Percentiles rank a stretch among this genome's conserved stretches.
These are phyloP conservation scores for Ilyonectria destructans DNA, from an alignment of 2,329 filamentous ascomycete species.

Conservation along the genomic window DNA sequence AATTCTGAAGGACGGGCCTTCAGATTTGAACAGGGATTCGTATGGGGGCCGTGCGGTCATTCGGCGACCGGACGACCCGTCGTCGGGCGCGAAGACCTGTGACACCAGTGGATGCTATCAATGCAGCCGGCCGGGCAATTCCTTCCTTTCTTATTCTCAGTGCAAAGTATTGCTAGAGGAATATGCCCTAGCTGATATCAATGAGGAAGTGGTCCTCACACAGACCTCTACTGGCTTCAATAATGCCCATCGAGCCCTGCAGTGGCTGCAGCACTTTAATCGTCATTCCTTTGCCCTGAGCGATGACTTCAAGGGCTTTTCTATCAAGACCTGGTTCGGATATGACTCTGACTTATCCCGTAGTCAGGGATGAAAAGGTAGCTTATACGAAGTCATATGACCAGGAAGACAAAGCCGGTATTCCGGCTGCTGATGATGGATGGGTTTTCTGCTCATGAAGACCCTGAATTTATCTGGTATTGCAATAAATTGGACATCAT, in stretches of 20 bases:
- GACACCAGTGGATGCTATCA: constrained; percentile 16
- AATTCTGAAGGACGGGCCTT: too few relatives aligned
- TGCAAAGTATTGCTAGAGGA: constrained; percentile 7
- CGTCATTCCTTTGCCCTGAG: constrained; percentile 1
- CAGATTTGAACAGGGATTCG: too few relatives aligned
- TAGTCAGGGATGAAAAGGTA: neutral
- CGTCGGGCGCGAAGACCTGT: too few relatives aligned
- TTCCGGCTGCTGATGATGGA: too few relatives aligned
- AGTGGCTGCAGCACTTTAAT: constrained; percentile 15
- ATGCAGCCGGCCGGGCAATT: neutral
- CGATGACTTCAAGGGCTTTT: neutral
- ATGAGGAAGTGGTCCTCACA: constrained; percentile 1
- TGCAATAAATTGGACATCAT: too few relatives aligned
- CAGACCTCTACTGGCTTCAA: neutral
- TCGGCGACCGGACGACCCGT: too few relatives aligned
- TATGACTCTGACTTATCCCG: neutral
- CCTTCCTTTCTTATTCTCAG: constrained; percentile 13
- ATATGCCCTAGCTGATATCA: too few relatives aligned
- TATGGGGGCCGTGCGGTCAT: too few relatives aligned
- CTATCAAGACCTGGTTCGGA: constrained; percentile 5
- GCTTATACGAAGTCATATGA: neutral
- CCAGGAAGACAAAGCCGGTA: neutral
- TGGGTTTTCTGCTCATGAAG: constrained; percentile 17
- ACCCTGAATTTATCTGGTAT: neutral
- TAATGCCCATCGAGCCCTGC: neutral